Evolutionary conservation across 495 filamentous ascomycete genomes (phyloP), one percentile per base, ranked within the genome.

Genomic region (Astrothelium macrocarpum): DNA sequence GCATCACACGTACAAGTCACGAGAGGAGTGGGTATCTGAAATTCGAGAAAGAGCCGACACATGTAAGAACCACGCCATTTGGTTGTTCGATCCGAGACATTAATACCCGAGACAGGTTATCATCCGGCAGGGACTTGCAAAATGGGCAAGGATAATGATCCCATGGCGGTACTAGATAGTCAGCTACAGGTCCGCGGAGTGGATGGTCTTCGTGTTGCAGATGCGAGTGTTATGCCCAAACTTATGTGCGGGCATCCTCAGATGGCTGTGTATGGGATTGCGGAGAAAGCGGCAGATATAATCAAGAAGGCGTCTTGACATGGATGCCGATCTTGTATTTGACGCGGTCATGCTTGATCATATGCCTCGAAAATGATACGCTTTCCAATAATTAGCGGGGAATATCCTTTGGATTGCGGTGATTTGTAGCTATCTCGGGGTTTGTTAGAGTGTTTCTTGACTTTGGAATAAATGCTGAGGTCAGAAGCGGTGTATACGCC

Each of bases 121-220:
- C 67, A 68, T 46, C 64, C 61, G 1, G 46, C 32, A 26, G 65
- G 67, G 20, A 60, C 32, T 14, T 36, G n/a, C 46, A 36, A 60
- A 7, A 60, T 67, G 62, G 65, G 65, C 10, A 64, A 63, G 26
- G 66, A 43, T 18, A 16, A 69, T 18, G 66, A 66, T 42, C 34
- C 39, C 1, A 59, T 76, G 71, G 77, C 82, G 9, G 83, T 86
- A 0, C 75, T 87, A 3, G 81, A 84, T 67, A 76, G 77, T 46
- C 77, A 59, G 12, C 53, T 70, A 46, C 18, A 39, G 36, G 68
- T 70, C 7, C 58, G 68, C 3, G 68, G 68, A 14, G 42, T 60
- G 12, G 18, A 20, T 12, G 58, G 58, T 12, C 32, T 70, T 14
- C n/a, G 68, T 26, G 64, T 70, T 2, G 67, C 49, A 11, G 68